Base-by-base conservation (phyloP, 2,329 filamentous ascomycete species). In the Aspergillus sergii region DNA sequence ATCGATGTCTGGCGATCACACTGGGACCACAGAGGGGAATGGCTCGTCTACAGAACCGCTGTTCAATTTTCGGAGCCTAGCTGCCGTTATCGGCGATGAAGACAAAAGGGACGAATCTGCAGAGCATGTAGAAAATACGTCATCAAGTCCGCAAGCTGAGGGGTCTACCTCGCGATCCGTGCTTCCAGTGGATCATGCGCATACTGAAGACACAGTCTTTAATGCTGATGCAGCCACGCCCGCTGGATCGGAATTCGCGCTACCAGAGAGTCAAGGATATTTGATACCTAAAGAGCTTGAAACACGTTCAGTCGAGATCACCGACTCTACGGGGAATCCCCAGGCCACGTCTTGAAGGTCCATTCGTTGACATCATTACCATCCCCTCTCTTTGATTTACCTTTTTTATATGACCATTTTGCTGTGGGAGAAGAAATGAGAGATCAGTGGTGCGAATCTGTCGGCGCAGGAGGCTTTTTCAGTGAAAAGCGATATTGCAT, bases 41-140 rank as follows among this genome's bases (percentile, higher is more conserved):
- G 84, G 81, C 60, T 72, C 82, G 5, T 83, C 84, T 53, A 80
- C 84, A 0, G 94, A 97, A 73, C 88, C 93, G 3, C 88, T 97
- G 86, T 95, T 96, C 78, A 97, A 97, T 76, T 97, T 97, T 74
- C 85, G 89, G 61, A 97, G 93, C 69, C 81, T 98, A 26, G 91
- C 92, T 2, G 91, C 92, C 65, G 92, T 96, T 75, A 91, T 97
- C 34, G 91, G 89, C 0, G 88, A 85, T 45, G 85, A 88, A 57
- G 86, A 88, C 48, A 83, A 84, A 61, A 73, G 73, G 10, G 76
- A 76, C 8, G 73, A 71, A 59, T 70, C 71, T 43, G 60, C 70
- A 6, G 77, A 78, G 56, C 77, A 80, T 65, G 73, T 78, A 41
- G 80, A 81, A 65, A 67, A 80, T 61, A 62, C 71, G 32, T 60